Base-by-base conservation (phyloP, 2,329 filamentous ascomycete genomes). In the Lasiodiplodia sp. region DNA sequence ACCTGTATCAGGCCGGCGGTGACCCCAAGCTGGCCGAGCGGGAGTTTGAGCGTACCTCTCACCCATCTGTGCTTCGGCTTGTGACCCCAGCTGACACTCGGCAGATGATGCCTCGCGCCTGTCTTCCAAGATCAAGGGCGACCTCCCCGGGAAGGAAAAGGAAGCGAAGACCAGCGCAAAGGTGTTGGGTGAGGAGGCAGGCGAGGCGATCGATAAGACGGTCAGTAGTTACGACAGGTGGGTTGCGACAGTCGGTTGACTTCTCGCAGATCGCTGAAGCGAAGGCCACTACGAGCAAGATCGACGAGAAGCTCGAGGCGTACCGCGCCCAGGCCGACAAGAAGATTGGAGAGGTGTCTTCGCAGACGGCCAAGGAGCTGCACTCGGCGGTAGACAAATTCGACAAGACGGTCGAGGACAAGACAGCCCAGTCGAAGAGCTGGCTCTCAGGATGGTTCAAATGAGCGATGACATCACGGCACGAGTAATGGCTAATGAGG, bases 1-100 rank as follows among this genome's bases (percentile, higher is more conserved):
- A 98, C 85, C 87, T 98, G 71, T 99, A 97, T 86, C 86, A 83
- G 64, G 91, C 94, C 18, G 95, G 95, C 70, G 94, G 95, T 69
- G 87, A 89, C 79, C 86, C 93, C 64, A 92, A 91, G 81, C 89
- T 87, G 62, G 95, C 94, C n/a, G 89, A 94, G 86, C 92, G 95
- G 85, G 86, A 96, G 80, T 87, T 92, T 73, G 92, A 97, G 84
- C 88, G 95, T 97, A 83, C 56, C 89, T 83, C 28, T 57, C 68
- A n/a, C 11, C 11, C 21, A 8, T 18, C 44, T 37, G 21, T 51
- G 14, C 57, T 40, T 49, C 18, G 16, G 2, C 47, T 56, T 28
- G 62, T 31, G 55, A 74, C 77, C 72, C 63, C 55, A 34, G 18
- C 52, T 49, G 40, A 71, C 60, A 53, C 8, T 18, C 16, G 44